Base-by-base conservation (phyloP, 495 filamentous ascomycete species). In the Parachaetomium inaequale region DNA sequence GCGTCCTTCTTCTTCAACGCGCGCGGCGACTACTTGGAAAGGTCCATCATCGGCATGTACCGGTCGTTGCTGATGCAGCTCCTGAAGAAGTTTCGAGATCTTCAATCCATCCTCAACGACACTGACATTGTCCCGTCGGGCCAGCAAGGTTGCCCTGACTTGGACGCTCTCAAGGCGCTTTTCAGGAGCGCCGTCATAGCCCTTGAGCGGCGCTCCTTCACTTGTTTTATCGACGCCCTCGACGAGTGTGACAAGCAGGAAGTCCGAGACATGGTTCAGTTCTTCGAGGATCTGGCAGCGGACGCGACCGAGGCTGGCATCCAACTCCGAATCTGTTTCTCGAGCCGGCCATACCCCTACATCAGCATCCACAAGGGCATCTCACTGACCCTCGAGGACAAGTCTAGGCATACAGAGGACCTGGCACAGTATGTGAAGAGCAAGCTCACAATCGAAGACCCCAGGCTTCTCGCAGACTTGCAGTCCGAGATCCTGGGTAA, bases 311-410 rank as follows among this genome's bases (percentile, higher is more conserved):
- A 63, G 4, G 26, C 8, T 7, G 23, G 47, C 14, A 45, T 56
- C 11, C 49, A 42, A 15, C 55, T 74, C 31, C 61, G 47, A 25
- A 49, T 78, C n/a, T 82, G 77, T 55, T 76, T 82, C 43, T 79
- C 81, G 2, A 82, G 80, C 64, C 74, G 80, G 2, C 78, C 81
- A 64, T 81, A 82, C 57, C 80, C 79, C 0, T 63, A 77, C 53
- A 78, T 83, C 28, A 58, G 42, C 5, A 71, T 78, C 2, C 42
- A 62, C 19, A 60, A 64, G 12, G 75, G 74, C 7, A 62, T 72
- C 5, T 53, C 63, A 38, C 29, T 73, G 31, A 55, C 50, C 8
- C 56, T 73, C 12, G 70, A 72, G 49, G 15, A 63, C 14, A 38
- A 66, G 54, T 32, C 10, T 19, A 65, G 61, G 40, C 68, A 70